These are phyloP conservation scores for Hanseniaspora vineae DNA, from an alignment of 805 yeast species.

Conservation along the genomic window DNA sequence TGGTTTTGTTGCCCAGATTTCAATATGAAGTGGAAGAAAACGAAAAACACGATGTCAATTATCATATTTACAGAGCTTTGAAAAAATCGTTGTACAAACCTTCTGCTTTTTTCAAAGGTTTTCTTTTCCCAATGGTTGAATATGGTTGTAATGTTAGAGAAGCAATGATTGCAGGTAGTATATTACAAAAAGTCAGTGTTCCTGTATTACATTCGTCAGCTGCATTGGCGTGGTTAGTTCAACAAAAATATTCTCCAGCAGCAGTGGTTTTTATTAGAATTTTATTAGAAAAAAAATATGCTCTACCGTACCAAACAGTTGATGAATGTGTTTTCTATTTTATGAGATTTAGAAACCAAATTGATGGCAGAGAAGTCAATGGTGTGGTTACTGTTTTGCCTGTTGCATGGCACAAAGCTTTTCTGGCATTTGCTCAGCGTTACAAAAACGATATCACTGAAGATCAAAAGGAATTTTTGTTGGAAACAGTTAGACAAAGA, in stretches of 20 bases:
- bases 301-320: conserved; percentile 90
- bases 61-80: conserved; percentile 83
- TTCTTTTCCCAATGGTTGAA: conserved; percentile 80
- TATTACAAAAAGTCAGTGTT: conserved; percentile 74
- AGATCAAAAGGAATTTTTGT: conserved; percentile 88
- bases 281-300: conserved; percentile 85
- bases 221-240: conserved; percentile 74
- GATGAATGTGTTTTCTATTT: conserved; percentile 91
- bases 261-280: conserved; percentile 82
- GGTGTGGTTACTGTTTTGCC: conserved; percentile 48
- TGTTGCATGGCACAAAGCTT: conserved; percentile 95
- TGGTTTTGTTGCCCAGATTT: conserved; percentile 58
- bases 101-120: conserved; percentile 94
- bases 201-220: conserved; percentile 96
- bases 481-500: conserved; percentile 85
- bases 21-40: conserved; percentile 58
- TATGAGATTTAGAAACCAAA: conserved; percentile 69
- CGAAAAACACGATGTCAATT: conserved; percentile 70
- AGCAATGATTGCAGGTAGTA: conserved; percentile 90
- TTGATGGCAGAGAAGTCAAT: conserved; percentile 29
- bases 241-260: conserved; percentile 77
- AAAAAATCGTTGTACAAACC: conserved; percentile 94
- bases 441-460: conserved; percentile 97
- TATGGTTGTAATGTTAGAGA: conserved; percentile 76
- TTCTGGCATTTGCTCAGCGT: conserved; percentile 86